Base-by-base conservation (phyloP, 805 yeast species). In the Starmerella bombicola region DNA sequence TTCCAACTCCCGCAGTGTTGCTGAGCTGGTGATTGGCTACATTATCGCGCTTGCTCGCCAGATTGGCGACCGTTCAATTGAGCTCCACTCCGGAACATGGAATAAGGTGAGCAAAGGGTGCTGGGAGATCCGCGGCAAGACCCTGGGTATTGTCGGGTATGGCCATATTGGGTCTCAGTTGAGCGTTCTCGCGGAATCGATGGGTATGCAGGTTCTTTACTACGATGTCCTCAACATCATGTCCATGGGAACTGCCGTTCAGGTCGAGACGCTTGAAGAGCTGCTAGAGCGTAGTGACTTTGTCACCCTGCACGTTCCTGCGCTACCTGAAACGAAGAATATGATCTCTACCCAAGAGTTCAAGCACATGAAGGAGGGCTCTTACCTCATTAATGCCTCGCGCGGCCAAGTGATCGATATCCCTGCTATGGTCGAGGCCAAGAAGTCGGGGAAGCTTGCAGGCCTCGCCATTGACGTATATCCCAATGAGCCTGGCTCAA, bases 41-140 rank as follows among this genome's bases (percentile, higher is more conserved):
- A 77, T 91, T 59, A 84, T 91, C 60, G 69, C 91, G 35, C 71
- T 91, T 57, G 94, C 98, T 22, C 80, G 98, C 69, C 98, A 91
- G 68, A 65, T 88, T 48, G 95, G 96, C 57, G 98, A 91, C 64
- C 78, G 98, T 66, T 83, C 95, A 26, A 79, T 80, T 51, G 98
- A 91, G 69, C 61, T 91, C 69, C 98, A 88, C 69, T 74, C 88
- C 41, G 96, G 96, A 51, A 78, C 88, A 48, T 91, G 98, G 98
- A 91, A 91, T 70, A 91, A 91, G 69, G 96, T 88, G 54, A 70
- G 81, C 56, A 71, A 83, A 52, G 85, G 74, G 64, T 91, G 98
- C 68, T 91, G 97, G 97, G 98, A 91, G 68, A 86, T 91, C 54
- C 81, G 98, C 68, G 98, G 98, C 53, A 91, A 91, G 66, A 88